A percentile compares a stretch with the other conserved stretches of the same genome.
phyloP scores from a whole-genome alignment of 768 basidiomycete species.

The Psilocybe tampanensis region DNA sequence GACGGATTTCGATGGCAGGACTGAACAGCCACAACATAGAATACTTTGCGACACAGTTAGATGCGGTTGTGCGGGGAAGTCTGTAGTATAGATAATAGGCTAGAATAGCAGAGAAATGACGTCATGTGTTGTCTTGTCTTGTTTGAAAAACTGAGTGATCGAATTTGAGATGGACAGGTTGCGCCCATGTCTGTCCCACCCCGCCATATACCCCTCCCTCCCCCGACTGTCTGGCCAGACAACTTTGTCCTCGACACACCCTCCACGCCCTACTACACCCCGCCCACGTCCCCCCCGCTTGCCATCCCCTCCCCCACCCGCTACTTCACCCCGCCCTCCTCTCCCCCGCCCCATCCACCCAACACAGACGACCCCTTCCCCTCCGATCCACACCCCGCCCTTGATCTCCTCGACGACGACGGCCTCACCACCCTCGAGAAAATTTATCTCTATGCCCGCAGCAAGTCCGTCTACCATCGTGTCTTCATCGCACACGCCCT shows the following conservation, averaged over 20 bases:
- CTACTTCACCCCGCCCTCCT: slow-evolving; percentile 41
- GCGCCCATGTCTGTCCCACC: slow-evolving; percentile 24
- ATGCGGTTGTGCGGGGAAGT: slow-evolving; percentile 56
- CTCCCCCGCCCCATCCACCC: slow-evolving; percentile 28
- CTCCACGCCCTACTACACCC: slow-evolving; percentile 29
- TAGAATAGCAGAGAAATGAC: slow-evolving; percentile 25
- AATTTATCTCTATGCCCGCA: slow-evolving; percentile 88
- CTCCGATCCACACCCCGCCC: slow-evolving; percentile 32
- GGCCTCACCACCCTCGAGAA: slow-evolving; percentile 84
- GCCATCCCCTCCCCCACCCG: slow-evolving; percentile 28
- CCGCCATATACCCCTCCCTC: slow-evolving; percentile 36
- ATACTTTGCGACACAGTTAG: slow-evolving; percentile 73
- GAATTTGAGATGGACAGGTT: slow-evolving; percentile 3
- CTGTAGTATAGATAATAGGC: slow-evolving; percentile 17
- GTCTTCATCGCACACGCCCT: slow-evolving; percentile 86
- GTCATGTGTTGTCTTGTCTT: slow-evolving; percentile 34
- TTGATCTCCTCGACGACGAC: slow-evolving; percentile 71
- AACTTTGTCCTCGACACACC: slow-evolving; percentile 34
- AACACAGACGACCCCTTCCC: slow-evolving; percentile 25
- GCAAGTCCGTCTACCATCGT: slow-evolving; percentile 61
- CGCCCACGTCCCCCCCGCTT: slow-evolving; percentile 28
- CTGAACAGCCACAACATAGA: slow-evolving; percentile 79
- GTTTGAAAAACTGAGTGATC: slow-evolving; percentile 23
- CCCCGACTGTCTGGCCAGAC: slow-evolving; percentile 39
- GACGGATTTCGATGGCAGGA: slow-evolving; percentile 94